phyloP scores from a whole-genome alignment of 805 yeast species.

The Cyberlindnera samutprakarnensis region DNA sequence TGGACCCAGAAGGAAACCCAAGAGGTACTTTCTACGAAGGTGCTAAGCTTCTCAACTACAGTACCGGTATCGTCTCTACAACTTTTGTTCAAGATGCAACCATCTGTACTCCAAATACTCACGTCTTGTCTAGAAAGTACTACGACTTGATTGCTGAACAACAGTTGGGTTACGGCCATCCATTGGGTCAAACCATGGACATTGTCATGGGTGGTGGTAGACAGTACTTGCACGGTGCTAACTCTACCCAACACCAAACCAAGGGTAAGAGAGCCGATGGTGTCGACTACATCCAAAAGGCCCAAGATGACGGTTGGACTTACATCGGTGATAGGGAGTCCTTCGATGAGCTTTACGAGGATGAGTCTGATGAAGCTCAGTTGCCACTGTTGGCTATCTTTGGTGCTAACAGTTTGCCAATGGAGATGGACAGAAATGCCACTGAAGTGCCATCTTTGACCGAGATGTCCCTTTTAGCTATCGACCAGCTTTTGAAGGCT shows the following conservation, averaged over 20 bases:
- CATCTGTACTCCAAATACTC: conserved; percentile 82
- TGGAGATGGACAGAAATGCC: conserved; percentile 66
- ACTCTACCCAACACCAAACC: conserved; percentile 23
- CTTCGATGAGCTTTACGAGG: conserved; percentile 46
- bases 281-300: conserved; percentile 58
- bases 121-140: conserved; percentile 62
- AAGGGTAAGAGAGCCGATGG: conserved; percentile 63
- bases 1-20: conserved; percentile 54
- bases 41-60: conserved; percentile 68
- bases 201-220: conserved; percentile 88
- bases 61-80: conserved; percentile 86
- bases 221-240: conserved; percentile 63
- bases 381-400: conserved; percentile 73
- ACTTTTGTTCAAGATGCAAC: conserved; percentile 92
- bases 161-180: conserved; percentile 65
- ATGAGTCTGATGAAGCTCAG: conserved; percentile 44
- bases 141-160: conserved; percentile 82
- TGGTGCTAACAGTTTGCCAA: conserved; percentile 70
- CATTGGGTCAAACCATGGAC: conserved; percentile 73
- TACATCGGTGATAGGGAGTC: conserved; percentile 50
- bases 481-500: conserved; percentile 58
- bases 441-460: conserved; percentile 62
- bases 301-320: conserved; percentile 54
- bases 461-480: conserved; percentile 69
- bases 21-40: conserved; percentile 87